Evolutionary conservation across 2,329 filamentous ascomycete species (phyloP).

Genomic region (Sclerotinia minor): DNA sequence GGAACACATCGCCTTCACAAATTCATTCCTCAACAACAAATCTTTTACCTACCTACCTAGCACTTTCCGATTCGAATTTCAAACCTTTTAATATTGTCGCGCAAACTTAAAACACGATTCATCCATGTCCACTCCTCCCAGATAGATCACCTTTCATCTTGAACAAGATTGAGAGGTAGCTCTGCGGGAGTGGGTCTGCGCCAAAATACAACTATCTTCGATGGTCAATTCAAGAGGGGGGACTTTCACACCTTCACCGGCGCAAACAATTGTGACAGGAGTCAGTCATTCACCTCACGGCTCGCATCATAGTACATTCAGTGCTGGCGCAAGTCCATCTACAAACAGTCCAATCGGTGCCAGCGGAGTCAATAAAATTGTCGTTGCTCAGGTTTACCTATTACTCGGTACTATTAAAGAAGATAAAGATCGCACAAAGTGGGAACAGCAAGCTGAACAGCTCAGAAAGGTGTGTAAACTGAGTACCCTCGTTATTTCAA

Average conservation of each 20-base stretch:
- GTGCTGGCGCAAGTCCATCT: slow-evolving; percentile 42
- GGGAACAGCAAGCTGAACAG: slow-evolving; percentile 87
- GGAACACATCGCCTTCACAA: slow-evolving; percentile 21
- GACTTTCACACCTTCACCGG: slow-evolving; percentile 43
- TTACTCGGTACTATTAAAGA: slow-evolving; percentile 93
- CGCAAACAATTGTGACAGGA: slow-evolving; percentile 43
- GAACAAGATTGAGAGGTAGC: slow-evolving; percentile 41
- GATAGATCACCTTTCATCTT: slow-evolving; percentile 42
- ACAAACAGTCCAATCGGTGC: slow-evolving; percentile 48
- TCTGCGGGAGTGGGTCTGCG: slow-evolving; percentile 42
- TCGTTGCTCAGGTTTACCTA: slow-evolving; percentile 92
- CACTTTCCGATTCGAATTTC: background rate
- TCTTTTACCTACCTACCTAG: background rate
- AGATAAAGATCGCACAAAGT: slow-evolving; percentile 88
- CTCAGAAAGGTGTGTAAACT: slow-evolving; percentile 73
- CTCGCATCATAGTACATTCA: slow-evolving; percentile 50
- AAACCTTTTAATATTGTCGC: slow-evolving; percentile 17
- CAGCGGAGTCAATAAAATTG: slow-evolving; percentile 81
- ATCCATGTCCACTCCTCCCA: slow-evolving; percentile 39
- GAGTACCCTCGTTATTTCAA: slow-evolving; percentile 1
- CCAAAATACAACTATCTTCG: slow-evolving; percentile 42
- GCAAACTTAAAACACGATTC: slow-evolving; percentile 12
- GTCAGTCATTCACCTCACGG: slow-evolving; percentile 43
- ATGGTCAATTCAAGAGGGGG: slow-evolving; percentile 44
- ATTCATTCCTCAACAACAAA: slow-evolving; percentile 14